Percentiles rank a stretch among this genome's conserved stretches.
phyloP scores from a whole-genome alignment of 805 yeast genomes.

The Cyberlindnera xishuangbannaensis region DNA sequence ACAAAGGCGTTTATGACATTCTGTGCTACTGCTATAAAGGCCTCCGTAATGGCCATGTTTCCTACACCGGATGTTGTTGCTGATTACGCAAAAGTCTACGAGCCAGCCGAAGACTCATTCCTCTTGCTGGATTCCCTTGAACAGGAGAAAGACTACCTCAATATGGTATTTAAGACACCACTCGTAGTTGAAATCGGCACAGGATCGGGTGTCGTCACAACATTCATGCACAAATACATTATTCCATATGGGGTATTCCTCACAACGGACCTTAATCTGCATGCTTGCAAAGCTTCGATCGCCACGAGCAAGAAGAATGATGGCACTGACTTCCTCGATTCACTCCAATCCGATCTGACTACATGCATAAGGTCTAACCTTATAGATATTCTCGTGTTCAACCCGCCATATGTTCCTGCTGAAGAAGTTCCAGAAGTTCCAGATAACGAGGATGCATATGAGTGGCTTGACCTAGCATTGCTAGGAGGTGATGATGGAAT shows the following conservation, averaged over 20 bases:
- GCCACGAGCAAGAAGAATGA: slow-evolving; percentile 37
- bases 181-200: slow-evolving; percentile 80
- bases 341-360: slow-evolving; percentile 54
- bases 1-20: too few relatives aligned
- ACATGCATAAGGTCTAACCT: slow-evolving; percentile 37
- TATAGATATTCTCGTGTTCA: slow-evolving; percentile 76
- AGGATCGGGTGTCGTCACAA: slow-evolving; percentile 85
- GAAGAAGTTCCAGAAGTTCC: slow-evolving; percentile 65
- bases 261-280: slow-evolving; percentile 77
- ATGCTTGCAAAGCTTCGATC: slow-evolving; percentile 55
- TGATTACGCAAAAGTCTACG: slow-evolving; percentile 75
- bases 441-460: slow-evolving; percentile 37
- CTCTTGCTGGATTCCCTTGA: slow-evolving; percentile 79
- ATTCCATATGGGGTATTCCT: slow-evolving; percentile 48
- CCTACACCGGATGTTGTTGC: slow-evolving; percentile 69
- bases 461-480: slow-evolving; percentile 87
- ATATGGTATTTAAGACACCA: slow-evolving; percentile 34
- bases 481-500: slow-evolving; percentile 90
- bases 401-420: slow-evolving; percentile 97
- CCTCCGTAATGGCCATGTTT: too few relatives aligned
- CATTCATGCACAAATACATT: slow-evolving; percentile 62
- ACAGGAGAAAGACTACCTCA: slow-evolving; percentile 37
- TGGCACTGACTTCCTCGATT: slow-evolving; percentile 34
- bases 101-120: slow-evolving; percentile 92
- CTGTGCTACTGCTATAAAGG: too few relatives aligned